Conservation (phyloP, 2,329 filamentous ascomycete species). For the Fusarium humuli region DNA sequence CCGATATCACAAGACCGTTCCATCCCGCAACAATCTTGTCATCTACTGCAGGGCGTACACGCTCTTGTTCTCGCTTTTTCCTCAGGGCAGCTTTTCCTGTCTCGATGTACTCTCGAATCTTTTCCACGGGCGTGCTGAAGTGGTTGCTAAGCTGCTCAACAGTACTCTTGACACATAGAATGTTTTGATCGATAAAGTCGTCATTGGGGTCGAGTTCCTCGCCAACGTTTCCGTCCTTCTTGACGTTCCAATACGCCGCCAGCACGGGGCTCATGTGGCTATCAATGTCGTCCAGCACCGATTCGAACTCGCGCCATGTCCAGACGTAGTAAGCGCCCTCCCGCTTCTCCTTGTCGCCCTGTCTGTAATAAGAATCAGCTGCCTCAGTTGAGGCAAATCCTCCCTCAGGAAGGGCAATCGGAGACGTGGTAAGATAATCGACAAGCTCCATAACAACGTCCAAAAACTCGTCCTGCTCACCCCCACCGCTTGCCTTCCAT, state of each 20-base stretch:
- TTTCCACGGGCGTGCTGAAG: conserved; percentile 76
- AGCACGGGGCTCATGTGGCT: conserved; percentile 76
- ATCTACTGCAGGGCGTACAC: conserved; percentile 82
- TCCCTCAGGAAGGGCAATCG: conserved; percentile 74
- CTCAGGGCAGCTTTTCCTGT: conserved; percentile 75
- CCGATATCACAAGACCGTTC: conserved; percentile 89
- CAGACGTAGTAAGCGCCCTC: conserved; percentile 96
- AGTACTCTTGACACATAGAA: conserved; percentile 77
- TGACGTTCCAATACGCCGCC: conserved; percentile 86
- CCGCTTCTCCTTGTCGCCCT: conserved; percentile 82
- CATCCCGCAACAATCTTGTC: conserved; percentile 88
- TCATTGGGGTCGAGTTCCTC: conserved; percentile 88
- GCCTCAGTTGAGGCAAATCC: conserved; percentile 91
- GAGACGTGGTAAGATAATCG: conserved; percentile 82
- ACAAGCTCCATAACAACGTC: conserved; percentile 84
- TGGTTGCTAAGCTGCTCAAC: conserved; percentile 77
- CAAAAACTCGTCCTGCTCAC: conserved; percentile 76
- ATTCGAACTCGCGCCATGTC: conserved; percentile 87
- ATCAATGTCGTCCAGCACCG: conserved; percentile 67
- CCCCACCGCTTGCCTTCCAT: conserved; percentile 69
- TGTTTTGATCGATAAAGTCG: conserved; percentile 94
- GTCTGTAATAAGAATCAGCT: conserved; percentile 82
- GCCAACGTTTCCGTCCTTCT: conserved; percentile 85
- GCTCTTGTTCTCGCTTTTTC: conserved; percentile 77
- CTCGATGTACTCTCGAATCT: conserved; percentile 75